Conservation (phyloP, 1,284 basidiomycete genomes). For the Trametes versicolor region DNA sequence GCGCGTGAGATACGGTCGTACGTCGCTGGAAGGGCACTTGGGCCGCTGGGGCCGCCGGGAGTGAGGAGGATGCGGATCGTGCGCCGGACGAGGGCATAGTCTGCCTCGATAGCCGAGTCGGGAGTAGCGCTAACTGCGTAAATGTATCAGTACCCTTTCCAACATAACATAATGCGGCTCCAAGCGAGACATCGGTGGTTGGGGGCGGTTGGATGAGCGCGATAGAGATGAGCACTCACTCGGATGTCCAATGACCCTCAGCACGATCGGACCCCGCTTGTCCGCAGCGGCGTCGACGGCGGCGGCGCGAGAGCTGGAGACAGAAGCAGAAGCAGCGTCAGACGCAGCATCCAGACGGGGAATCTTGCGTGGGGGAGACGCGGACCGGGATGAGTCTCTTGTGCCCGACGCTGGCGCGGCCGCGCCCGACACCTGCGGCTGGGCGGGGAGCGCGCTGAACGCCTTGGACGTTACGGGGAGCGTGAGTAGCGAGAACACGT, state of each 20-base stretch:
- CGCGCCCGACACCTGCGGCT: slow-evolving; percentile 6
- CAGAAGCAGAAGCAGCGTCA: slow-evolving; percentile 63
- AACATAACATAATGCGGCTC: not conserved
- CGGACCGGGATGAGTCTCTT: slow-evolving; percentile 53
- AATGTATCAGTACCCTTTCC: slow-evolving; percentile 6
- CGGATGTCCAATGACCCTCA: slow-evolving; percentile 54
- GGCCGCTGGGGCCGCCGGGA: slow-evolving; percentile 43
- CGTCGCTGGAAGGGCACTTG: slow-evolving; percentile 52
- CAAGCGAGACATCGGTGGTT: not conserved
- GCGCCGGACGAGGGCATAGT: slow-evolving; percentile 48
- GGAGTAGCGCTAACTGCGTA: slow-evolving; percentile 32
- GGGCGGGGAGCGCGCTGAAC: slow-evolving; percentile 57
- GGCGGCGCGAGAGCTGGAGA: slow-evolving; percentile 56
- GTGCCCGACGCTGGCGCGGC: slow-evolving; percentile 25
- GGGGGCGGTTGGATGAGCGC: not conserved
- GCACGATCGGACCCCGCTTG: slow-evolving; percentile 50
- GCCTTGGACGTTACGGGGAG: slow-evolving; percentile 64
- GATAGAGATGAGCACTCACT: slow-evolving; percentile 44
- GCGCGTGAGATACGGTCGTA: slow-evolving; percentile 66
- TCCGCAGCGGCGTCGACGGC: slow-evolving; percentile 35
- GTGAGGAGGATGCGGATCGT: slow-evolving; percentile 57
- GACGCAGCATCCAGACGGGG: slow-evolving; percentile 69
- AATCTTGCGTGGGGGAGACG: slow-evolving; percentile 71
- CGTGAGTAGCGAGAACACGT: slow-evolving; percentile 53
- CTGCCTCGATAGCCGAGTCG: slow-evolving; percentile 32